Base-by-base conservation (phyloP, 805 yeast species). In the Candida saitoana region DNA sequence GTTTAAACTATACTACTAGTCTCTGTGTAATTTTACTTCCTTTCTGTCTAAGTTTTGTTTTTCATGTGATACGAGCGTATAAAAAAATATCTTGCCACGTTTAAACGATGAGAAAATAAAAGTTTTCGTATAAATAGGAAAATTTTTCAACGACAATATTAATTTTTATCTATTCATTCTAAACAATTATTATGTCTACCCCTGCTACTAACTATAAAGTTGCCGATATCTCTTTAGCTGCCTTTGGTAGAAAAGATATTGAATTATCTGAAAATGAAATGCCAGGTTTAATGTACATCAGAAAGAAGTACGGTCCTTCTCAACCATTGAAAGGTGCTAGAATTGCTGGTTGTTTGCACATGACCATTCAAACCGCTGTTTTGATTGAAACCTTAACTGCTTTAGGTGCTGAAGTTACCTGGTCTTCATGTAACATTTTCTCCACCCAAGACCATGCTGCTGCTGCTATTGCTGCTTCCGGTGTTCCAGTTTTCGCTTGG, bases 371-470 rank as follows among this genome's bases (percentile, higher is more conserved):
- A 78, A 93, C 99, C 62, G 99, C 98, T 57, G 98, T 91, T 54
- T 80, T 91, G 73, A 93, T 93, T 63, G 99, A 91, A 81, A 91
- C 99, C 57, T 80, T 93, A 62, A 87, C 80, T 62, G 96, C 96
- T 53, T 81, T 91, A 59, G 99, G 99, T 77, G 99, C 99, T 51
- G 99, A 91, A 79, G 98, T 91, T 50, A 93, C 99, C 63, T 91
- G 99, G 99, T 81, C 96, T 51, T 88, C 96, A 38, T 91, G 99
- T 82, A 91, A 91, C 95, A 91, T 91, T 62, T 91, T 87, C 84
- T 90, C 98, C 59, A 91, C 99, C 55, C 99, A 91, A 79, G 99
- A 91, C 76, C 98, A 91, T 71, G 98, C 98, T 58, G 98, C 99
- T 61, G 97, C 99, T 63, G 98, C 98, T 60, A 93, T 91, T 70